phyloP scores from a whole-genome alignment of 2,329 filamentous ascomycete species.

The Penicillium freii region DNA sequence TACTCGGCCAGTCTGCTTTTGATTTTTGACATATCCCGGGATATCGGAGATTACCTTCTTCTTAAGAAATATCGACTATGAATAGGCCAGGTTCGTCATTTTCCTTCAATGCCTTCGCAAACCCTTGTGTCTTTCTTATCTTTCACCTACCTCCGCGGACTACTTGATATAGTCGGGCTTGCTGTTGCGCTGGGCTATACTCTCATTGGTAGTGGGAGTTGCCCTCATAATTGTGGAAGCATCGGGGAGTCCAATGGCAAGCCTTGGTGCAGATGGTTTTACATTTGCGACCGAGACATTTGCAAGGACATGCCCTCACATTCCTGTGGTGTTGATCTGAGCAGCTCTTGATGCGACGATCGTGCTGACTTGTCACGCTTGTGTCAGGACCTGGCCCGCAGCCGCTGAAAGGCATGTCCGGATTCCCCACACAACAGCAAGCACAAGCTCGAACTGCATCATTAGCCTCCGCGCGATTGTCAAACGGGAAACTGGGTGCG shows the following conservation, averaged over 20 bases:
- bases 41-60: slow-evolving; percentile 4
- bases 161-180: neutral
- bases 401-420: slow-evolving; percentile 53
- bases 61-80: slow-evolving; percentile 35
- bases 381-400: slow-evolving; percentile 50
- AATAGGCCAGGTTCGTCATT: slow-evolving; percentile 51
- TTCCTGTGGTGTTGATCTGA: slow-evolving; percentile 12
- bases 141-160: slow-evolving; percentile 3
- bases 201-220: neutral
- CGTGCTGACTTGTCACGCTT: slow-evolving; percentile 18
- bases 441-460: slow-evolving; percentile 48
- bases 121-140: slow-evolving; percentile 7
- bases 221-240: neutral
- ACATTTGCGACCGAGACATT: slow-evolving; percentile 28
- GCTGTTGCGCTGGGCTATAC: slow-evolving; percentile 11
- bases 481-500: slow-evolving; percentile 56
- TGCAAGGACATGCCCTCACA: slow-evolving; percentile 14
- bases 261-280: slow-evolving; percentile 14
- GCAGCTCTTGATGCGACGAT: slow-evolving; percentile 19
- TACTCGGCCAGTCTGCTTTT: slow-evolving; percentile 10
- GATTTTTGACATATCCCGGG: slow-evolving; percentile 15
- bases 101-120: slow-evolving; percentile 24
- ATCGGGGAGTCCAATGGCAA: slow-evolving; percentile 23
- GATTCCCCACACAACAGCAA: slow-evolving; percentile 55
- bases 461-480: slow-evolving; percentile 50